Evolutionary conservation across 495 filamentous ascomycete species (phyloP).

Genomic region (Penicillium silybi): DNA sequence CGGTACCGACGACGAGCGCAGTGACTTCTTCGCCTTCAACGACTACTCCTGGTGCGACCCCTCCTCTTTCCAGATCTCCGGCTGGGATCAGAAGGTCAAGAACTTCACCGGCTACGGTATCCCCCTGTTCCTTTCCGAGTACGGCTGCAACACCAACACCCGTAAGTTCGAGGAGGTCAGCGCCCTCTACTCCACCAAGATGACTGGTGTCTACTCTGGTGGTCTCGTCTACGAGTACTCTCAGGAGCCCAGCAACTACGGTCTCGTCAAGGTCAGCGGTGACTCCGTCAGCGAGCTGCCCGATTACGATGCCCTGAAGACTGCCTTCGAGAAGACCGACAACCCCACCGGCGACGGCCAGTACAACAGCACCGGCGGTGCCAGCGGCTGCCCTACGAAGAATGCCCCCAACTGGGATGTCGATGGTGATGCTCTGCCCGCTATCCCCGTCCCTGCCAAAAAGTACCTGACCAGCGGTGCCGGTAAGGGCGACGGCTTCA

Average conservation of each 20-base stretch:
- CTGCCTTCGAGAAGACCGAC: slow-evolving; percentile 57
- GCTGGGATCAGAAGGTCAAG: slow-evolving; percentile 89
- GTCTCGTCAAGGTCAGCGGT: slow-evolving; percentile 68
- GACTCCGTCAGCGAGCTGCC: slow-evolving; percentile 48
- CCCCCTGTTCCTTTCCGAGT: slow-evolving; percentile 94
- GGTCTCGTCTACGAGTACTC: slow-evolving; percentile 96
- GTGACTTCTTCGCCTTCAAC: slow-evolving; percentile 97
- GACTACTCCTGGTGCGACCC: slow-evolving; percentile 97
- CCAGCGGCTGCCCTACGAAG: slow-evolving; percentile 65
- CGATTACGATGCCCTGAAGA: slow-evolving; percentile 68
- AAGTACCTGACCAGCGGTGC: slow-evolving; percentile 71
- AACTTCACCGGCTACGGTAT: slow-evolving; percentile 87
- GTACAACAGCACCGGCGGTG: slow-evolving; percentile 62
- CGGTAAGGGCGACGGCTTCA: slow-evolving; percentile 67
- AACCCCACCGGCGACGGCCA: slow-evolving; percentile 73
- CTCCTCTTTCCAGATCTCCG: slow-evolving; percentile 69
- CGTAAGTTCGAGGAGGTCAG: slow-evolving; percentile 79
- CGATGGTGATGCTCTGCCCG: slow-evolving; percentile 60
- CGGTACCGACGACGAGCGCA: slow-evolving; percentile 76
- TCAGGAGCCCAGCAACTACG: slow-evolving; percentile 70
- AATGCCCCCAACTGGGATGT: slow-evolving; percentile 70
- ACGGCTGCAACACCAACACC: slow-evolving; percentile 77
- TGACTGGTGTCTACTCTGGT: slow-evolving; percentile 92
- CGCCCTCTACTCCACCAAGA: slow-evolving; percentile 75
- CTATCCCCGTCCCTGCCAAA: slow-evolving; percentile 64